phyloP scores from a whole-genome alignment of 345 rosid species.

The Citrus trifoliata region DNA sequence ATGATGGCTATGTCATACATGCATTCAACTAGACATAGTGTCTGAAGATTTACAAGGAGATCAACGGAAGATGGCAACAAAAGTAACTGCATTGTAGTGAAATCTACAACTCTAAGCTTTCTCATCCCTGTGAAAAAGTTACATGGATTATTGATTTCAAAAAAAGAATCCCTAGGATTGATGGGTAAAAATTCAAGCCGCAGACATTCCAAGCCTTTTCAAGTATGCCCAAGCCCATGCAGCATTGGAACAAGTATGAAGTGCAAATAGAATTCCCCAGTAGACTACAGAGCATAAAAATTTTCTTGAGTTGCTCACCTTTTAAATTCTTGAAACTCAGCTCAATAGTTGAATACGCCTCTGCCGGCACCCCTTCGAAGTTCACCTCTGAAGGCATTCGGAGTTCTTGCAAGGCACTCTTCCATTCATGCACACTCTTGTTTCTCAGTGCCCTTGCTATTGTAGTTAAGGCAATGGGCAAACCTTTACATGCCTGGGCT shows the following conservation, averaged over 20 bases:
- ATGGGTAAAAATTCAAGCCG: not conserved
- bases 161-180: not conserved
- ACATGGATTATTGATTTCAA: not conserved
- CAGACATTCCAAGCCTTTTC: not conserved
- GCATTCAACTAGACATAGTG: not conserved
- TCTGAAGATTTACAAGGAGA: too few species aligned
- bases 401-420: slow-evolving; percentile 13
- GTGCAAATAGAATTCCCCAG: not conserved
- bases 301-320: slow-evolving; percentile 16
- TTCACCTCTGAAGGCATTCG: not conserved
- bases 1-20: not conserved
- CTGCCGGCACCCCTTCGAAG: not conserved
- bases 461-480: too few species aligned
- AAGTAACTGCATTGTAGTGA: not conserved
- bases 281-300: slow-evolving; percentile 21
- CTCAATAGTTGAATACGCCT: slow-evolving; percentile 6
- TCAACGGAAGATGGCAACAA: not conserved
- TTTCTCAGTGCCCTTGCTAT: slow-evolving; percentile 19
- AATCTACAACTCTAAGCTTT: not conserved
- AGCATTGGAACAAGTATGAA: slow-evolving; percentile 13
- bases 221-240: slow-evolving; percentile 23
- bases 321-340: slow-evolving; percentile 11
- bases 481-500: too few species aligned
- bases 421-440: slow-evolving; percentile 7
- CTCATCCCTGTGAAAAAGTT: not conserved